Base-by-base conservation (phyloP, 495 filamentous ascomycete species). In the Talaromyces thailandensis region DNA sequence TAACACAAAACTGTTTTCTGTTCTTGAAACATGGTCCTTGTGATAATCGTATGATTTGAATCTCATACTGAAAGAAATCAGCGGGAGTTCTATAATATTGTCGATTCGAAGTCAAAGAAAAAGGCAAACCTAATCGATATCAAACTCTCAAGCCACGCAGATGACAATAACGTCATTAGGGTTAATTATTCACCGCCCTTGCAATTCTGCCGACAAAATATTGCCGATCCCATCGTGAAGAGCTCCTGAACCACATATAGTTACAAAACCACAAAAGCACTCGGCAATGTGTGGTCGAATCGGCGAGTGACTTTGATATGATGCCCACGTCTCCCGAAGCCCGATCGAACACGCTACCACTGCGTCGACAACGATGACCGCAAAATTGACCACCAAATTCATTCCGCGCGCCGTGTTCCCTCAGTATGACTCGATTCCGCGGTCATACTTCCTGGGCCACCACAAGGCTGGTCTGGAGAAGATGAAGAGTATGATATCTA, bases 391-490 rank as follows among this genome's bases (percentile, higher is more conserved):
- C 58, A 23, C 58, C 56, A 70, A 73, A 48, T 98, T 98, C 73
- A 66, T 87, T 18, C 91, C 95, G 1, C 90, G 94, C 61, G 70
- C 73, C 45, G 71, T 76, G 8, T 98, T 94, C 72, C 86, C 87
- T 2, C 70, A 76, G 32, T 77, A 86, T 69, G 81, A 87, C 60
- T 84, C 84, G 35, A 85, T 98, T 62, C 88, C 90, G 14, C 85
- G 90, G 25, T 94, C 95, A 61, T 99, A 97, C 79, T 99, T 88
- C 80, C 84, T 98, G n/a, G 94, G 94, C 62, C 94, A 99, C 72
- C 94, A 99, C 79, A 80, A 82, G 51, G 80, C 88, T 37, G 94
- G 89, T n/a, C 78, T 98, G 23, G 76, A 77, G 21, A 87, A 88
- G 70, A 98, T 99, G 89, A 90, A 89, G 73, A 85, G 84, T 61